Conservation (phyloP, 1,284 basidiomycete genomes). For the Porodaedalea pini region DNA sequence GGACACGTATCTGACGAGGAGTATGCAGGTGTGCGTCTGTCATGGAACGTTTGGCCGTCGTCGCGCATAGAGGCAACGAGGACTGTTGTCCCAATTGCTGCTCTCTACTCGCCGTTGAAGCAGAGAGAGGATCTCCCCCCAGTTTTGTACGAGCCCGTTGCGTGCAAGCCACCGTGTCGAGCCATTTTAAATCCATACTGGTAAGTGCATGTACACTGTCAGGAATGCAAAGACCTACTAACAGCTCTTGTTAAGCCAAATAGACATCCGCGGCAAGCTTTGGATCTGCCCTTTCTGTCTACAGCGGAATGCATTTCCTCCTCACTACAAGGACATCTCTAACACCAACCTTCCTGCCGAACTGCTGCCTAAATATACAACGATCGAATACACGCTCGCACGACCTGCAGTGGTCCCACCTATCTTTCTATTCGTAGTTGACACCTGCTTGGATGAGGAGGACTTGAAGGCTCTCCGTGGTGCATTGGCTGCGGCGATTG, state of each 20-base stretch:
- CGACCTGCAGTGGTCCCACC: slow-evolving; percentile 91
- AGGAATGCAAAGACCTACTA: slow-evolving; percentile 3
- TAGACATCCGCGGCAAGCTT: slow-evolving; percentile 96
- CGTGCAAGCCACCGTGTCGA: slow-evolving; percentile 96
- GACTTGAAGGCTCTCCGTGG: slow-evolving; percentile 94
- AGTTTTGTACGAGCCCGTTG: slow-evolving; percentile 96
- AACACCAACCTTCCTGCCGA: slow-evolving; percentile 96
- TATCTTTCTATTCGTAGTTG: slow-evolving; percentile 95
- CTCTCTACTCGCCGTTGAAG: slow-evolving; percentile 97
- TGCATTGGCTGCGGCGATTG: slow-evolving; percentile 89
- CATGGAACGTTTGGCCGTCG: slow-evolving; percentile 99
- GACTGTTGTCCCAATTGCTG: slow-evolving; percentile 96
- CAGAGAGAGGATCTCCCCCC: slow-evolving; percentile 93
- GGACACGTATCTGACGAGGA: slow-evolving; percentile 1
- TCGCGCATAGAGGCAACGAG: slow-evolving; percentile 96
- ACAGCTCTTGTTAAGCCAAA: slow-evolving; percentile 63
- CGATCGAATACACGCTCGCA: slow-evolving; percentile 96
- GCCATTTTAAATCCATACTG: slow-evolving; percentile 98
- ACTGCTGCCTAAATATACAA: slow-evolving; percentile 96
- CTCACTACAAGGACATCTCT: slow-evolving; percentile 99
- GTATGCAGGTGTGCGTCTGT: slow-evolving; percentile 75
- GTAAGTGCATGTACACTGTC: slow-evolving; percentile 41
- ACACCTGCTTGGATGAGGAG: slow-evolving; percentile 95
- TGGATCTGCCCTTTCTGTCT: slow-evolving; percentile 99
- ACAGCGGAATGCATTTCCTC: slow-evolving; percentile 94